Conservation (phyloP, 2,329 filamentous ascomycete species). For the Xylariaceae sp. region DNA sequence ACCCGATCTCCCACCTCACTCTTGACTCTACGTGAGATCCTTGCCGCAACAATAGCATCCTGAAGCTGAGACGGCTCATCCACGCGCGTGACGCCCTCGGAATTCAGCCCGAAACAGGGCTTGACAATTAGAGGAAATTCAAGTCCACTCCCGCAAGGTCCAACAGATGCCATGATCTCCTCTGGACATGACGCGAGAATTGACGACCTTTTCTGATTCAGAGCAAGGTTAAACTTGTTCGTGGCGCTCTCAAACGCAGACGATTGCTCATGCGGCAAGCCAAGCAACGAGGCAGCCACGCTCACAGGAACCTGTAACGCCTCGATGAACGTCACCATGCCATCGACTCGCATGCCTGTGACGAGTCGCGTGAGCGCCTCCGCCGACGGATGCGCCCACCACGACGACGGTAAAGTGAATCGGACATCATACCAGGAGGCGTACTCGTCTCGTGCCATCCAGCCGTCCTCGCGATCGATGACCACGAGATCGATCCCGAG, state of each 20-base stretch:
- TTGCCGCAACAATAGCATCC: conserved; percentile 10
- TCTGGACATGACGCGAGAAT: conserved; percentile 21
- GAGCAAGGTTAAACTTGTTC: conserved; percentile 26
- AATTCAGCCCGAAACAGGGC: conserved; percentile 27
- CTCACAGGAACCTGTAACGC: conserved; percentile 25
- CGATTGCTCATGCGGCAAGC: conserved; percentile 21
- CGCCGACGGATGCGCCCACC: conserved; percentile 26
- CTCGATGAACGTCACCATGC: conserved; percentile 26
- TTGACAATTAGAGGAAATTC: conserved; percentile 29
- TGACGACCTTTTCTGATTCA: conserved; percentile 21
- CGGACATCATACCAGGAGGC: conserved; percentile 25
- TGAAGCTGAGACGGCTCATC: conserved; percentile 12
- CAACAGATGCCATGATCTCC: conserved; percentile 19
- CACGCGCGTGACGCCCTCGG: conserved; percentile 28
- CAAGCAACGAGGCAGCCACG: conserved; percentile 21
- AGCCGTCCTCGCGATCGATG: conserved; percentile 23
- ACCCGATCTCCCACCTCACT: conserved; percentile 15
- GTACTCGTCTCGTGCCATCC: conserved; percentile 24
- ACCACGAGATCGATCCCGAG: conserved; percentile 27
- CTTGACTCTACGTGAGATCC: conserved; percentile 1
- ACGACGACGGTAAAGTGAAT: conserved; percentile 19
- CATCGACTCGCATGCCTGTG: conserved; percentile 20
- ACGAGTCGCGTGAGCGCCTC: conserved; percentile 21
- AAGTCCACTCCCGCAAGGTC: conserved; percentile 11
- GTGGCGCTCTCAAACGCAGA: conserved; percentile 26